Percentiles rank a stretch among this genome's conserved stretches.
phyloP scores from a whole-genome alignment of 2,329 filamentous ascomycete species.

The Teratosphaeria destructans region DNA sequence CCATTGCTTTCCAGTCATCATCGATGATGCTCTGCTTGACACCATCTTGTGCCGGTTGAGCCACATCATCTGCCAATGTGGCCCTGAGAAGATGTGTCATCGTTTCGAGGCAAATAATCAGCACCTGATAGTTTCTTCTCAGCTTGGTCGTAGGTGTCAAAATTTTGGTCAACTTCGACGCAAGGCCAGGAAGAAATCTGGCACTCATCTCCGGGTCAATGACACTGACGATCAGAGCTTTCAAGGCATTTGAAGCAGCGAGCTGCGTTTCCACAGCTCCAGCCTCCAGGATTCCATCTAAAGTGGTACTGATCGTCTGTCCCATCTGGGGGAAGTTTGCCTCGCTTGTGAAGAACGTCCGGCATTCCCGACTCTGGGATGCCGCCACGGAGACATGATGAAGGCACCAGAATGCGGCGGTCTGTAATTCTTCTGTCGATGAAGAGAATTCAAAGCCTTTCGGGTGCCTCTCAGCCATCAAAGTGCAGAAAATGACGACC shows the following conservation, averaged over 20 bases:
- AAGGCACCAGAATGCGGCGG: conserved; percentile 62
- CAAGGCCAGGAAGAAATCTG: conserved; percentile 76
- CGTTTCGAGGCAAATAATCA: conserved; percentile 33
- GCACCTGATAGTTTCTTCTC: conserved; percentile 50
- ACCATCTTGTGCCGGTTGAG: neutral
- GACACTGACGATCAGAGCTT: conserved; percentile 52
- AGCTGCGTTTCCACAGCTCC: conserved; percentile 58
- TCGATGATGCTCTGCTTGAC: neutral
- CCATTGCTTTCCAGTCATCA: conserved; percentile 64
- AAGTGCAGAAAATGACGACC: conserved; percentile 71
- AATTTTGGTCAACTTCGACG: conserved; percentile 69
- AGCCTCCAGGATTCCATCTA: conserved; percentile 61
- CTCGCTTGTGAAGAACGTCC: conserved; percentile 42
- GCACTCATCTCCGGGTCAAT: conserved; percentile 66
- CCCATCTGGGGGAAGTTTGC: conserved; percentile 67
- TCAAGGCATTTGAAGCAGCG: conserved; percentile 56
- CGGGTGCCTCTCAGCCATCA: conserved; percentile 66
- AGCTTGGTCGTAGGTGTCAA: conserved; percentile 58
- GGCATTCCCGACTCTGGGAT: conserved; percentile 30
- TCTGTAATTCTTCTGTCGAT: conserved; percentile 54
- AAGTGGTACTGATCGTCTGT: conserved; percentile 67
- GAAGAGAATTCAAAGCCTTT: conserved; percentile 41
- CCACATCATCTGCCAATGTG: conserved; percentile 7
- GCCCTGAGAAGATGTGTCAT: conserved; percentile 13
- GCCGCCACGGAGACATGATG: conserved; percentile 53